Evolutionary conservation across 2,329 filamentous ascomycete genomes (phyloP).

Genomic region (Verticillium tricorpus): DNA sequence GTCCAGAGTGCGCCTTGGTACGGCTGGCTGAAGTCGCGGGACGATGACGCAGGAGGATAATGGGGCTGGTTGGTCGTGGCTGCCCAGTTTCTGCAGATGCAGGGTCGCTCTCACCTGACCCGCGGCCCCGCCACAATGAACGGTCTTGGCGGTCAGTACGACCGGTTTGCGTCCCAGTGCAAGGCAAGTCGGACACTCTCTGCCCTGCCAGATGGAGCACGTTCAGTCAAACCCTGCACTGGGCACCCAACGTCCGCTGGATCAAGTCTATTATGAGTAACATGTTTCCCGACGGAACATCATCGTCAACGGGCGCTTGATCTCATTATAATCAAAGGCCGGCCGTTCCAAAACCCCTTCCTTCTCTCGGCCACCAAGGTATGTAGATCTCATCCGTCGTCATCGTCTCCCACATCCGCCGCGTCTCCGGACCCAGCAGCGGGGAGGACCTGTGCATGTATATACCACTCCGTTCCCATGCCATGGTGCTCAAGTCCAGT

Average conservation of each 20-base stretch:
- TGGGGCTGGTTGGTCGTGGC: conserved; percentile 4
- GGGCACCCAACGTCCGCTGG: background rate
- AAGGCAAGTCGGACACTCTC: too few relatives aligned
- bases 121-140: background rate
- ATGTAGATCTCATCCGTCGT: background rate
- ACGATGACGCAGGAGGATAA: conserved; percentile 14
- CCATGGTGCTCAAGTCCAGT: background rate
- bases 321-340: background rate
- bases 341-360: background rate
- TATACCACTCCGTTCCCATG: background rate
- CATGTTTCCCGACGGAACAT: background rate
- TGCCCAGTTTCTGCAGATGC: conserved; percentile 1
- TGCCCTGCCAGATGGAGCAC: background rate
- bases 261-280: background rate
- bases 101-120: background rate
- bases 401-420: background rate
- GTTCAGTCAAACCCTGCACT: background rate
- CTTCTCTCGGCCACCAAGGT: background rate
- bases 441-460: background rate
- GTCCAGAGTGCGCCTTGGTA: background rate
- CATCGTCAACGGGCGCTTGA: background rate
- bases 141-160: background rate
- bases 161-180: too few relatives aligned
- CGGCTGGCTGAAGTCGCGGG: background rate
- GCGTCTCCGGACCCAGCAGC: background rate